These are phyloP conservation scores for Beauveria sp. DNA, from an alignment of 2,329 filamentous ascomycete species.

Conservation along the genomic window DNA sequence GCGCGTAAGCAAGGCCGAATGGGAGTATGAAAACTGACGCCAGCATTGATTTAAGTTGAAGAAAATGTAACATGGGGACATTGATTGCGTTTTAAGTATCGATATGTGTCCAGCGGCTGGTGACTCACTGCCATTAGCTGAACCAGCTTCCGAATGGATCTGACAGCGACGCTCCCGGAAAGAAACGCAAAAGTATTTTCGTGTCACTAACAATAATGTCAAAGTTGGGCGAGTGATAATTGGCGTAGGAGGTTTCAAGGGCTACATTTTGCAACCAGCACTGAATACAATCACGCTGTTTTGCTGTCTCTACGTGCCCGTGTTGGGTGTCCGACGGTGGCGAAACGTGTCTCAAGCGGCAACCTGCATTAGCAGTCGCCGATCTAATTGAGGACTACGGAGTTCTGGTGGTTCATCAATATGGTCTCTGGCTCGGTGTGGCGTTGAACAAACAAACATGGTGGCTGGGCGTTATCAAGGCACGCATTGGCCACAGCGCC, in stretches of 20 bases:
- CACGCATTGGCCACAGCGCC: neutral
- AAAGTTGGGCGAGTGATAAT: neutral
- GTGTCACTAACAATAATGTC: neutral
- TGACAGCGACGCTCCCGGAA: neutral
- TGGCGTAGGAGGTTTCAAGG: neutral
- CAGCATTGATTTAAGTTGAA: neutral
- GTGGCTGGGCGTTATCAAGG: neutral
- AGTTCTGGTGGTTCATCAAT: neutral
- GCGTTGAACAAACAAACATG: neutral
- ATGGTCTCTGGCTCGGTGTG: neutral
- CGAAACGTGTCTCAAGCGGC: neutral
- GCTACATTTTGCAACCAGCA: neutral
- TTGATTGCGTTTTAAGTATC: neutral
- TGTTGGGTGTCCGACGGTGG: neutral
- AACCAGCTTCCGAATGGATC: neutral
- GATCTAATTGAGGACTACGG: neutral
- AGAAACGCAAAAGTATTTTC: neutral
- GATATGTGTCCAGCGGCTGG: neutral
- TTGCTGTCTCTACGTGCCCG: neutral
- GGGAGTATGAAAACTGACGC: neutral
- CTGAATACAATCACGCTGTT: neutral
- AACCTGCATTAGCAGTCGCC: neutral
- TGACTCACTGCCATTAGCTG: neutral
- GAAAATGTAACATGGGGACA: neutral
- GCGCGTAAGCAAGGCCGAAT: slow-evolving; percentile 22